Base-by-base conservation (phyloP, 1,139 yeast genomes). In the Trichomonascaceae sp. region DNA sequence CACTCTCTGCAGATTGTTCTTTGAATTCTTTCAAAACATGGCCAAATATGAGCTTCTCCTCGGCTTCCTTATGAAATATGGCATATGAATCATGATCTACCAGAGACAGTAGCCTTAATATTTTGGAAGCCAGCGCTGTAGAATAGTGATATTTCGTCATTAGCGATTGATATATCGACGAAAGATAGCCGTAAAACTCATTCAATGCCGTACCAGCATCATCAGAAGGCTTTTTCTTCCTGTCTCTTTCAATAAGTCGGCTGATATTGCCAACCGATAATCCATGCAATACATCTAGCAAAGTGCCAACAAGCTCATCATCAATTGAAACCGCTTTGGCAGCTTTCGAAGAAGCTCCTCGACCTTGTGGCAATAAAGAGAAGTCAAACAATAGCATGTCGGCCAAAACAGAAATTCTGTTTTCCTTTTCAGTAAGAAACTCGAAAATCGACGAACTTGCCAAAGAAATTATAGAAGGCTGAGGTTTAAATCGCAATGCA, bases 211-310 rank as follows among this genome's bases (percentile, higher is more conserved):
- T 63, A 10, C 56, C 58, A 27, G 58, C 52, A 8, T 50, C 54
- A 47, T 53, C 50, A 36, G 49, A 44, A 49, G 48, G 46, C 51
- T 52, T 52, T 55, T 50, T 41, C 48, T 48, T 53, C 52, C 43
- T 52, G 50, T 36, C 41, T 51, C 43, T 57, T 47, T 24, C 48
- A 13, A 30, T 55, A n/a, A 57, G 54, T 19, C 52, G 54, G 10
- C 52, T 54, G 10, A 58, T 48, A 1, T 60, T 56, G 10, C 65
- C 61, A 24, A 55, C 53, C 12, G 66, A 55, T 36, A 65, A 62
- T 1, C 72, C 72, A 39, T 60, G 58, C 15, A 67, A 56, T 36
- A 67, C 55, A 41, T 69, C 71, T 18, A 68, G 55, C 22, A 70
- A 55, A 13, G 62, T 56, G 8, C 52, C 53, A 45, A 61, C 66